These are phyloP conservation scores for Psophocarpus tetragonolobus DNA, from an alignment of 306 rosid genomes.

Conservation along the genomic window DNA sequence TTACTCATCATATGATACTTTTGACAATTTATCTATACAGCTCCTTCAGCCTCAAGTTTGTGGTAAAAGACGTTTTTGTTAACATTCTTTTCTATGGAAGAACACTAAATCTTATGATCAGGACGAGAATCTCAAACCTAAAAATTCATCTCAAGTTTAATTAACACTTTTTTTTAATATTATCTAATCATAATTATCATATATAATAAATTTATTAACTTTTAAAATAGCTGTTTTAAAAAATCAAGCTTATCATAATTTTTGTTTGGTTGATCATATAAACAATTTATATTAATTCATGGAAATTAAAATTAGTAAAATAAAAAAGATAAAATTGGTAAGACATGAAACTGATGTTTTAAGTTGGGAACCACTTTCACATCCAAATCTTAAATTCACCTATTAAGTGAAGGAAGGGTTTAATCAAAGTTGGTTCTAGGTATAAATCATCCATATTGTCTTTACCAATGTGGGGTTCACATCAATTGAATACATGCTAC, in stretches of 20 bases:
- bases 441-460: slow-evolving; percentile 24
- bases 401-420: background rate
- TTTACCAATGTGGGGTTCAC: slow-evolving; percentile 37
- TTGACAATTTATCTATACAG: background rate
- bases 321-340: too few relatives aligned
- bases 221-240: too few relatives aligned
- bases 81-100: background rate
- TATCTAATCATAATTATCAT: too few relatives aligned
- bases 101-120: background rate
- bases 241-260: too few relatives aligned
- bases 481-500: slow-evolving; percentile 1
- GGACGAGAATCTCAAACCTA: background rate
- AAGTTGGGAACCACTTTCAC: background rate
- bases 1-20: background rate
- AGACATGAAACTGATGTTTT: background rate
- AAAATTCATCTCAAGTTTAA: background rate
- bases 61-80: background rate
- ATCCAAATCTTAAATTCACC: background rate
- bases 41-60: background rate
- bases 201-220: too few relatives aligned
- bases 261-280: too few relatives aligned
- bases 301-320: background rate
- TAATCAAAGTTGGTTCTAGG: slow-evolving; percentile 10
- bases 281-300: too few relatives aligned
- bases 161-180: too few relatives aligned